phyloP scores from a whole-genome alignment of 495 filamentous ascomycete genomes.

The Aspergillus campestris region DNA sequence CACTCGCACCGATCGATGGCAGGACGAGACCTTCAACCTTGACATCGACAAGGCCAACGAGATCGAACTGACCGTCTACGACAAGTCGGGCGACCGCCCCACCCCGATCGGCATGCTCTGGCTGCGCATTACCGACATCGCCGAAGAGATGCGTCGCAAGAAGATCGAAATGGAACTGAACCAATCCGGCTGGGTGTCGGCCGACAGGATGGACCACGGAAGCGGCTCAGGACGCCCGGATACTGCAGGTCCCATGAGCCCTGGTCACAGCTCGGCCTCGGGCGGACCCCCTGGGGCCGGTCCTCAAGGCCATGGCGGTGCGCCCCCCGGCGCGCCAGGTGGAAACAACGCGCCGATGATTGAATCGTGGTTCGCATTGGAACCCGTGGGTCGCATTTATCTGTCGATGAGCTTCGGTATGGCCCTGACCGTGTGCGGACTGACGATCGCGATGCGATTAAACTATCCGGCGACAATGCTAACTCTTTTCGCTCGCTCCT shows the following conservation, averaged over 20 bases:
- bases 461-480: background rate
- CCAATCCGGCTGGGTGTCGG: conserved; percentile 89
- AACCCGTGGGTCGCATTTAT: conserved; percentile 84
- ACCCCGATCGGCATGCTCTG: conserved; percentile 92
- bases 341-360: conserved; percentile 56
- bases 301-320: conserved; percentile 15
- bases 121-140: conserved; percentile 94
- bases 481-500: conserved; percentile 25
- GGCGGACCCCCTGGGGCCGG: conserved; percentile 12
- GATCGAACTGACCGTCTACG: conserved; percentile 94
- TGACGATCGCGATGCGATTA: too few species aligned
- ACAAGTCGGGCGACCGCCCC: conserved; percentile 80
- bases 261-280: conserved; percentile 20
- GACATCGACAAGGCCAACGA: conserved; percentile 98
- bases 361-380: conserved; percentile 94
- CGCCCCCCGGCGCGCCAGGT: conserved; percentile 29
- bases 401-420: conserved; percentile 83
- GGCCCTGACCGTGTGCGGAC: conserved; percentile 1
- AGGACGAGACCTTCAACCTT: conserved; percentile 80
- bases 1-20: conserved; percentile 81
- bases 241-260: conserved; percentile 33
- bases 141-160: conserved; percentile 94
- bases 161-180: conserved; percentile 93
- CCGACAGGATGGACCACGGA: conserved; percentile 75
- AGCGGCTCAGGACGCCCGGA: conserved; percentile 31